Base-by-base conservation (phyloP, 2,329 filamentous ascomycete species). In the Leptographium lundbergii region DNA sequence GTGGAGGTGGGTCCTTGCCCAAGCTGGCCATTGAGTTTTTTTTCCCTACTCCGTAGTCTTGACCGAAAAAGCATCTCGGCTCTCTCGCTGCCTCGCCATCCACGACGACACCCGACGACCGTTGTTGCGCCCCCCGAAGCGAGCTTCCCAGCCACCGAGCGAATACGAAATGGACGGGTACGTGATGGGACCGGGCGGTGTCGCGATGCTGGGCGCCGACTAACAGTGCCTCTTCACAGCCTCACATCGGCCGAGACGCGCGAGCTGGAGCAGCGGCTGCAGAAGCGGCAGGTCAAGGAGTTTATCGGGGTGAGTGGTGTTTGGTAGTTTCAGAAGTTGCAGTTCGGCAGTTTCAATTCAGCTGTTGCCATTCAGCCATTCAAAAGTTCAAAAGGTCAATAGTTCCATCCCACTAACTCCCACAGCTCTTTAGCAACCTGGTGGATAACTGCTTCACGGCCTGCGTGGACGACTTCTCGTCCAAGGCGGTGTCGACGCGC, bases 391-490 rank as follows among this genome's bases (percentile, higher is more conserved):
- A n/a, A n/a, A n/a, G n/a, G n/a, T n/a, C n/a, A n/a, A n/a, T n/a
- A n/a, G n/a, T n/a, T 10, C 32, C 27, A 29, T 7, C 27, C 27
- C 27, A 29, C 27, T 29, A n/a, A 9, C 47, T 2, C 7, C 48
- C n/a, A 24, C 65, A 82, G 80, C 75, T 82, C 72, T 82, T 81
- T 68, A 77, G 75, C 69, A 85, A 83, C 75, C 80, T 89, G 59
- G 87, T 91, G 68, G 86, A 90, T 73, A 82, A 86, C 76, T 99
- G 94, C 84, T 99, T 99, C 81, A 86, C 89, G 72, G 87, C 94
- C 75, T 99, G 94, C 80, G 84, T 99, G 75, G 92, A 91, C 75
- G 91, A 97, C 80, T 99, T 99, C 82, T 95, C 91, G 69, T 95
- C 91, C 77, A 97, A 97, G 78, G 89, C 90, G 55, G 84, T 99